phyloP scores from a whole-genome alignment of 352 stramenopile genomes.

The Pythium dissimile region DNA sequence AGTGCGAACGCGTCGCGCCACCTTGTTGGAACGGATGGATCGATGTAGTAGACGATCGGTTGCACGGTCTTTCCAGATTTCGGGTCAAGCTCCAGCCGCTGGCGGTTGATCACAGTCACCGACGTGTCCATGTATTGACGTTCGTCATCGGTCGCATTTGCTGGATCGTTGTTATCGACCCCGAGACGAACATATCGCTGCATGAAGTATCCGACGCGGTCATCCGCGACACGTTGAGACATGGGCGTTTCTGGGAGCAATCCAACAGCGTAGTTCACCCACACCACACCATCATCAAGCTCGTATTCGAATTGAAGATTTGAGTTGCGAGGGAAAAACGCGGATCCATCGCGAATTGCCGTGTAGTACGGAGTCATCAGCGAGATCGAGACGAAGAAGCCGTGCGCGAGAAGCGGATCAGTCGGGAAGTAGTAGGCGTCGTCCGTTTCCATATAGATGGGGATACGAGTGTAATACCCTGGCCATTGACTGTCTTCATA shows the following conservation, averaged over 20 bases:
- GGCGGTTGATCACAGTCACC: slow-evolving; percentile 69
- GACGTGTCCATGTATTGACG: slow-evolving; percentile 50
- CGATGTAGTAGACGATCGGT: slow-evolving; percentile 80
- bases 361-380: slow-evolving; percentile 42
- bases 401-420: slow-evolving; percentile 54
- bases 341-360: slow-evolving; percentile 18
- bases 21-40: slow-evolving; percentile 67
- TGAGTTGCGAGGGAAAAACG: slow-evolving; percentile 61
- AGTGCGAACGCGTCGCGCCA: slow-evolving; percentile 59
- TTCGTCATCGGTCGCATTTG: slow-evolving; percentile 28
- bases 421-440: slow-evolving; percentile 45
- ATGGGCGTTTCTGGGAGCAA: slow-evolving; percentile 61
- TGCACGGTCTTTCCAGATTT: slow-evolving; percentile 34
- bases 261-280: slow-evolving; percentile 71
- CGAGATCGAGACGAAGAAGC: slow-evolving; percentile 67
- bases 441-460: slow-evolving; percentile 64
- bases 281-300: slow-evolving; percentile 41
- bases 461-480: slow-evolving; percentile 45
- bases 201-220: slow-evolving; percentile 81
- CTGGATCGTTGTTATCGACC: slow-evolving; percentile 28
- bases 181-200: slow-evolving; percentile 60
- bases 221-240: slow-evolving; percentile 53
- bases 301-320: slow-evolving; percentile 79
- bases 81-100: slow-evolving; percentile 48
- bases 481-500: slow-evolving; percentile 70